phyloP scores from a whole-genome alignment of 805 yeast genomes.

The Myxozyma lipomycoides region DNA sequence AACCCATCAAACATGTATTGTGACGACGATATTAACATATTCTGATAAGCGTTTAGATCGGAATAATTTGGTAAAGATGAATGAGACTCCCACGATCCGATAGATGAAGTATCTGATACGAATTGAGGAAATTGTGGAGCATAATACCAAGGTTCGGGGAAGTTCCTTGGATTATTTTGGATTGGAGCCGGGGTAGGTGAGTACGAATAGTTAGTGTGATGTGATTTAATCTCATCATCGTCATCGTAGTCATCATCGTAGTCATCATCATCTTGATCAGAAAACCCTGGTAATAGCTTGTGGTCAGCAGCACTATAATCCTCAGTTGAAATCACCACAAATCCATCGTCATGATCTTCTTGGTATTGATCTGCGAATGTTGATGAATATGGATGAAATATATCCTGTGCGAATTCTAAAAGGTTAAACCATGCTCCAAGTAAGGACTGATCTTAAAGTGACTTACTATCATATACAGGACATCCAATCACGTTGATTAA shows the following conservation, averaged over 20 bases:
- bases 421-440: background rate
- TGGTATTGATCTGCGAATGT: constrained; percentile 12
- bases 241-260: no score
- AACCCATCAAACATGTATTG: no score
- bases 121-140: background rate
- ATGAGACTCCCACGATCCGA: background rate
- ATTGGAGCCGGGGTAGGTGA: background rate
- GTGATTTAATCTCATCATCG: background rate
- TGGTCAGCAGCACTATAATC: constrained; percentile 3
- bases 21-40: no score
- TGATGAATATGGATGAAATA: constrained; percentile 17
- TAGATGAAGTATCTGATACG: background rate
- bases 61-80: background rate
- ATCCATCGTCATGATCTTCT: constrained; percentile 17
- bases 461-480: constrained; percentile 23
- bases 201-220: background rate
- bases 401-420: constrained; percentile 7
- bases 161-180: background rate
- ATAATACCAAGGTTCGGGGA: background rate
- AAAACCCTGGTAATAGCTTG: background rate
- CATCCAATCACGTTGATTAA: constrained; percentile 16
- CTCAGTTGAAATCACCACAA: constrained; percentile 6
- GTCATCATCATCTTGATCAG: background rate
- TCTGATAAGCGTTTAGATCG: no score
- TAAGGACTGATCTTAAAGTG: background rate